Base-by-base conservation (phyloP, 2,329 filamentous ascomycete genomes). In the Hypoxylon sp. region DNA sequence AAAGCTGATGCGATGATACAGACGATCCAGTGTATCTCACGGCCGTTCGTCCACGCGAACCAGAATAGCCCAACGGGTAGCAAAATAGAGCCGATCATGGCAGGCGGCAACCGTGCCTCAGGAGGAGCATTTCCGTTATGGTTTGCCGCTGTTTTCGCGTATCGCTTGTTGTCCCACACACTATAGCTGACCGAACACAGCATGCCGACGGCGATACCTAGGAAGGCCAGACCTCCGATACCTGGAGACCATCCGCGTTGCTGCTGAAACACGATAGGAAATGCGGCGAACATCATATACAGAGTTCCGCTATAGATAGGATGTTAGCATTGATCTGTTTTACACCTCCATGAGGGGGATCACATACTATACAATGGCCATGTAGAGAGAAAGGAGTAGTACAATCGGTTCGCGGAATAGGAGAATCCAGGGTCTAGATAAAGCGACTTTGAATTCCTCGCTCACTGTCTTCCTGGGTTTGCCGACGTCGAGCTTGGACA, bases 351-450 rank as follows among this genome's bases (percentile, higher is more conserved):
- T 14, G 5, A n/a, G 55, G 31, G 31, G 35, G 6, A 24, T 22
- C 6, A 67, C 69, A 10, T 63, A 71, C 69, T 88, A 88, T 59
- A 88, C 76, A 69, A 87, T 89, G 63, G 89, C 88, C 82, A 91
- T 87, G 81, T 92, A 93, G 26, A 92, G 81, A 39, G 86, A 87
- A 2, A 90, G 82, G 3, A 92, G 79, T 10, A 90, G 77, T 26
- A 93, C 90, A 73, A 93, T 93, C 1, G 91, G 91, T 75, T 93
- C 91, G 62, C 82, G 81, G 82, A 93, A 90, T 6, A 93, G 84
- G 58, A 93, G 84, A 50, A 90, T 81, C 89, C 90, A 91, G 1
- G 91, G 91, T 2, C 91, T 84, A 54, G 85, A 82, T 11, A 92
- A 80, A 2, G 88, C 85, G 8, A 85, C 85, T 59, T 84, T 84